Conservation (phyloP, 1,284 basidiomycete species). For the Peniophora sp. region DNA sequence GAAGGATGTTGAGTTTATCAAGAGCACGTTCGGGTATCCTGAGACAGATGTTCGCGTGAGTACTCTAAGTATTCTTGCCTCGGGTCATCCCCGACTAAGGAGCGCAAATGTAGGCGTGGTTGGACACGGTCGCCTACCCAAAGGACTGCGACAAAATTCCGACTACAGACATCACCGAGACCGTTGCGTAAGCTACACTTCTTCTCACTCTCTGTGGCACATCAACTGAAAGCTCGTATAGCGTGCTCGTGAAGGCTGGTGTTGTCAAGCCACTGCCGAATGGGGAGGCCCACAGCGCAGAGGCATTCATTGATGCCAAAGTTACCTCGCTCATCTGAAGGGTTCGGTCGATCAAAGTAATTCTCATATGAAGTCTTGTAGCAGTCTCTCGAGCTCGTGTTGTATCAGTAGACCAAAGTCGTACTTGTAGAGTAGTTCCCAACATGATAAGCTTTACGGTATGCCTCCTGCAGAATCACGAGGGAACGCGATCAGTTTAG, state of each 20-base stretch:
- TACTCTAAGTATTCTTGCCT: conserved; percentile 11
- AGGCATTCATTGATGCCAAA: no score
- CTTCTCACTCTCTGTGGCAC: conserved; percentile 2
- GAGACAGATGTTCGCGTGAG: conserved; percentile 68
- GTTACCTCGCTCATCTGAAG: no score
- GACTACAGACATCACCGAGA: conserved; percentile 55
- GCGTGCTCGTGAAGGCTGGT: conserved; percentile 68
- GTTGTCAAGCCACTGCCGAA: conserved; percentile 39
- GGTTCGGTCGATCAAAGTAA: no score
- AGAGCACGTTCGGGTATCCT: conserved; percentile 72
- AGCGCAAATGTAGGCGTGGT: conserved; percentile 56
- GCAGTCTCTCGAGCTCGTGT: no score
- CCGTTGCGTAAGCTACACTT: conserved; percentile 49
- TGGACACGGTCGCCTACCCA: conserved; percentile 74
- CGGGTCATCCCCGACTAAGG: not conserved
- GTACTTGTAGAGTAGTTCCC: no score
- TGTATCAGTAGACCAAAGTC: no score
- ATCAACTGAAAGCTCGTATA: no score
- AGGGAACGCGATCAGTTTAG: no score
- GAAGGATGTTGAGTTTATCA: conserved; percentile 69
- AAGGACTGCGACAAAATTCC: conserved; percentile 58
- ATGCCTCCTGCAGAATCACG: no score
- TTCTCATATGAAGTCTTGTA: no score
- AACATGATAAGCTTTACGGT: no score
- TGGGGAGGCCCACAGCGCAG: no score